These are phyloP conservation scores for Tarenaya hassleriana DNA, from an alignment of 345 rosid genomes.

Conservation along the genomic window DNA sequence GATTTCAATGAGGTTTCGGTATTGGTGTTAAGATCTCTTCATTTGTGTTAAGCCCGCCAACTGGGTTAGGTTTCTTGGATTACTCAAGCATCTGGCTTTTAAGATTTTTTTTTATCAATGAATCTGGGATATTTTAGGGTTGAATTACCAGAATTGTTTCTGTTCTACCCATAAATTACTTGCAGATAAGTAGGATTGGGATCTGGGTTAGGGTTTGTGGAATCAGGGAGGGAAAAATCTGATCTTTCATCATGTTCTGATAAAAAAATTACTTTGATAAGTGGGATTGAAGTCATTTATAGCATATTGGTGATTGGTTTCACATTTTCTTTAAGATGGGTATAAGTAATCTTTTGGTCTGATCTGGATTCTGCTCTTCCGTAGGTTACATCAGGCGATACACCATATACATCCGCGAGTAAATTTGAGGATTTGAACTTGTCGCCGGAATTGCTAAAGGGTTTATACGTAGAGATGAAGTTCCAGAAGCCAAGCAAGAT, in stretches of 20 bases:
- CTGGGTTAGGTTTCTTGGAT: background rate
- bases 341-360: background rate
- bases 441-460: constrained; percentile 74
- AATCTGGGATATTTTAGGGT: too few species aligned
- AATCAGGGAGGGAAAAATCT: background rate
- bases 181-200: background rate
- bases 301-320: constrained; percentile 3
- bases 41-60: background rate
- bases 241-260: background rate
- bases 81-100: too few species aligned
- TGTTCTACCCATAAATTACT: background rate
- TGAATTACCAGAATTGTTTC: background rate
- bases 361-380: constrained; percentile 2
- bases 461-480: constrained; percentile 85
- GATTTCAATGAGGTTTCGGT: background rate
- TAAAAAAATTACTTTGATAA: too few species aligned
- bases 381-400: constrained; percentile 71
- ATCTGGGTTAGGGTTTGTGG: background rate
- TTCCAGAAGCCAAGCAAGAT: constrained; percentile 93
- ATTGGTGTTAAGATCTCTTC: background rate
- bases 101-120: too few species aligned
- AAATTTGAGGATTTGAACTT: constrained; percentile 78
- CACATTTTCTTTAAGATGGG: background rate
- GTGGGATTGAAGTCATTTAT: too few species aligned
- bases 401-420: constrained; percentile 74